phyloP scores from a whole-genome alignment of 2,329 filamentous ascomycete genomes.

The Phialemonium atrogriseum region DNA sequence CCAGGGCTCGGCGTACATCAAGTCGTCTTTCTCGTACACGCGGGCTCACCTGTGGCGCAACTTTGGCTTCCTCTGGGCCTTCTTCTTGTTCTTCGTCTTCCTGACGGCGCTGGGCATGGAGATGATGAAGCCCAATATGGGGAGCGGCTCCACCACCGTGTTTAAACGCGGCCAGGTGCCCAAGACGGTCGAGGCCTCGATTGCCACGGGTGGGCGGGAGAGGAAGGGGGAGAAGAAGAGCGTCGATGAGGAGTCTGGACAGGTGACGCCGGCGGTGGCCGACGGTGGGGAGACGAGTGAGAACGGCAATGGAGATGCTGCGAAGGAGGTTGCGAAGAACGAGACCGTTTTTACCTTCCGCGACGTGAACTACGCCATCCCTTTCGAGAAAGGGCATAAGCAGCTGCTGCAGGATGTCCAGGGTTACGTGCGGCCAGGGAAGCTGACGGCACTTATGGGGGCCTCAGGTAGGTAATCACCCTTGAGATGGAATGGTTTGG shows the following conservation, averaged over 20 bases:
- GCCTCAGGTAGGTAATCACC: constrained; percentile 48
- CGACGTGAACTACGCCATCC: constrained; percentile 64
- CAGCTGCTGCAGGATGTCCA: constrained; percentile 49
- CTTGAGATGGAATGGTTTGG: neutral
- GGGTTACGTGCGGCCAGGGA: constrained; percentile 72
- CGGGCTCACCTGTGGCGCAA: constrained; percentile 62
- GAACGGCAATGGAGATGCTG: too few species aligned
- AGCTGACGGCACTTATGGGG: constrained; percentile 75
- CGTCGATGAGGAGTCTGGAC: constrained; percentile 20
- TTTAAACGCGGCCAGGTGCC: constrained; percentile 51
- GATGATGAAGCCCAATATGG: constrained; percentile 45
- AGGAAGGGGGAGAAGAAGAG: constrained; percentile 8
- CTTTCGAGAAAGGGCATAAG: constrained; percentile 24
- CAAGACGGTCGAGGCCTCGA: constrained; percentile 56
- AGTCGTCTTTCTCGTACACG: constrained; percentile 43
- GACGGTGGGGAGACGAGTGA: constrained; percentile 7
- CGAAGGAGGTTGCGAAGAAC: constrained; percentile 41
- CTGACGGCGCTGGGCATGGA: constrained; percentile 66
- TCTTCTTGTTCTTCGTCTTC: constrained; percentile 63
- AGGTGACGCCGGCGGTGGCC: constrained; percentile 4
- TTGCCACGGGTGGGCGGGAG: constrained; percentile 24
- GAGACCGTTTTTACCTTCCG: constrained; percentile 64
- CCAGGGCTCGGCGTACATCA: constrained; percentile 47
- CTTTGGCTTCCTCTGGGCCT: constrained; percentile 70
- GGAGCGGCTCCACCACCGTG: constrained; percentile 42